Conservation (phyloP, 2,329 filamentous ascomycete genomes). For the Neonectria coccinea region DNA sequence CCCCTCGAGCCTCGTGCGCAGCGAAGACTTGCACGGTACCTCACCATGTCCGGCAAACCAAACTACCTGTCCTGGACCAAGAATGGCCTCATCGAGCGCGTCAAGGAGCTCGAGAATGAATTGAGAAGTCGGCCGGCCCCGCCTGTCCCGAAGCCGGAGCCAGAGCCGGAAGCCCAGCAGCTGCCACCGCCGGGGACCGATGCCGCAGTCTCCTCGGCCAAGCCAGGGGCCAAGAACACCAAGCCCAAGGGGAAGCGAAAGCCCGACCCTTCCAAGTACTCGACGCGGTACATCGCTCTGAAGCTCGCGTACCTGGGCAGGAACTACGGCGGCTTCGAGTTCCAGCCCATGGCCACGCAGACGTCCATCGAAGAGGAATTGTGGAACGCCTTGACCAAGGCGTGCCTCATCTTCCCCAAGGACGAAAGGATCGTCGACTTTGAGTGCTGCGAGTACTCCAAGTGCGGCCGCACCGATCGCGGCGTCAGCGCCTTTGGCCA, state of each 20-base stretch:
- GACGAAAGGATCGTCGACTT: slow-evolving; percentile 76
- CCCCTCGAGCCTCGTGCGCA: slow-evolving; percentile 24
- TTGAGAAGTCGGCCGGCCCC: slow-evolving; percentile 61
- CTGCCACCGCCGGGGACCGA: slow-evolving; percentile 18
- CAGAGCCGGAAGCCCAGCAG: slow-evolving; percentile 21
- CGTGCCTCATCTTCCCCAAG: slow-evolving; percentile 82
- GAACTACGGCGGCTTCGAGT: slow-evolving; percentile 93
- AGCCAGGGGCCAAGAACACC: slow-evolving; percentile 32
- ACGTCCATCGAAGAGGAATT: slow-evolving; percentile 93
- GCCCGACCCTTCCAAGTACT: slow-evolving; percentile 85
- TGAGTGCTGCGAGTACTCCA: slow-evolving; percentile 89
- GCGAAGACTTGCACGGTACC: slow-evolving; percentile 34
- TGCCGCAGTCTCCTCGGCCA: slow-evolving; percentile 7
- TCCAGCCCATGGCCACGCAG: slow-evolving; percentile 76
- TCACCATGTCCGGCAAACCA: slow-evolving; percentile 49
- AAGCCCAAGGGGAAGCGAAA: slow-evolving; percentile 61
- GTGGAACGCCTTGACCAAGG: slow-evolving; percentile 89
- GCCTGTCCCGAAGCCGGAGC: slow-evolving; percentile 43
- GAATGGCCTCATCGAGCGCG: slow-evolving; percentile 74
- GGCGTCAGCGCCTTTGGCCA: slow-evolving; percentile 98
- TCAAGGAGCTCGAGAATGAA: slow-evolving; percentile 75
- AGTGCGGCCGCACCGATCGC: slow-evolving; percentile 92
- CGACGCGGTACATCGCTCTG: slow-evolving; percentile 85
- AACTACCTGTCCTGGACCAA: slow-evolving; percentile 77
- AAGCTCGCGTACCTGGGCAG: slow-evolving; percentile 95